Evolutionary conservation across 2,329 filamentous ascomycete genomes (phyloP).

Genomic region (Hymenotorrendiella dingleyae): DNA sequence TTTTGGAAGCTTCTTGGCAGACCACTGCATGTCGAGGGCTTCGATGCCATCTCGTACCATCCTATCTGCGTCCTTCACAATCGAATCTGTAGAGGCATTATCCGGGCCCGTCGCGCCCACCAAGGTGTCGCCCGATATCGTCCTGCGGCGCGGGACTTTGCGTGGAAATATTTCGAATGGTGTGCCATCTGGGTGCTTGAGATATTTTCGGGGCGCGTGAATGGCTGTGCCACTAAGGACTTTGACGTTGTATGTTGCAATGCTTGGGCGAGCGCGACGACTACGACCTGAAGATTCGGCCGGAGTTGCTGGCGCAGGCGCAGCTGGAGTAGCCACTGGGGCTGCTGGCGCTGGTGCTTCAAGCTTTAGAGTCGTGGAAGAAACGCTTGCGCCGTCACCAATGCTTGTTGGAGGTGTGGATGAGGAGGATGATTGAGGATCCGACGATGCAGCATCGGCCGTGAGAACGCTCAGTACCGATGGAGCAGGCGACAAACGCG

Average conservation of each 20-base stretch:
- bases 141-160: conserved; percentile 37
- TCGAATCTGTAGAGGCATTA: conserved; percentile 20
- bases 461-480: conserved; percentile 25
- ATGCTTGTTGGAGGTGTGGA: conserved; percentile 61
- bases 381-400: conserved; percentile 54
- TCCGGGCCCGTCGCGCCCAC: conserved; percentile 27
- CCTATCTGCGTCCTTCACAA: conserved; percentile 25
- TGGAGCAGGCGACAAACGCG: conserved; percentile 24
- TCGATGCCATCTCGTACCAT: conserved; percentile 37
- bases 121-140: conserved; percentile 37
- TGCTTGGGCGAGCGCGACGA: conserved; percentile 48
- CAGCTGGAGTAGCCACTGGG: not conserved
- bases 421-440: conserved; percentile 26
- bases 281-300: conserved; percentile 37
- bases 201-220: conserved; percentile 38
- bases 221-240: conserved; percentile 56
- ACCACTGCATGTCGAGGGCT: conserved; percentile 42
- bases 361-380: conserved; percentile 36
- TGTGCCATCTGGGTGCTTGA: conserved; percentile 41
- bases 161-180: conserved; percentile 1
- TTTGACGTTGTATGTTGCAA: conserved; percentile 62
- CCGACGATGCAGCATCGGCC: conserved; percentile 19
- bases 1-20: conserved; percentile 35
- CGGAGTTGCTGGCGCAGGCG: not conserved
- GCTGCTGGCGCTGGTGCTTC: conserved; percentile 16